Evolutionary conservation across 352 stramenopile species (phyloP).

Genomic region (Globisporangium polare): DNA sequence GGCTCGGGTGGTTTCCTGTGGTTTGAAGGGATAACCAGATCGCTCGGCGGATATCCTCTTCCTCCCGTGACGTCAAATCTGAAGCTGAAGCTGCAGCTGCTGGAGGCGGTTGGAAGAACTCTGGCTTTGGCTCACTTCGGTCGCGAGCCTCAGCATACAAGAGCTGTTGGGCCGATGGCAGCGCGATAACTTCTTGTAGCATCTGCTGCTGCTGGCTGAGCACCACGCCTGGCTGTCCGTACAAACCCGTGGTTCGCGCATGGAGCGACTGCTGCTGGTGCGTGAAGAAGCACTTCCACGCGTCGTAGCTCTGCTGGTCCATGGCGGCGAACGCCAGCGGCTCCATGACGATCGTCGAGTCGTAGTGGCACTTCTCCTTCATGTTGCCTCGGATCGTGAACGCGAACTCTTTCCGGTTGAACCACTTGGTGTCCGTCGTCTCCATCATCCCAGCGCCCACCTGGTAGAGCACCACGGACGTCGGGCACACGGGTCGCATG

Average conservation of each 20-base stretch:
- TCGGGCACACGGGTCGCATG: constrained; percentile 47
- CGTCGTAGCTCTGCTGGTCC: constrained; percentile 35
- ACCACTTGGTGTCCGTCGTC: constrained; percentile 56
- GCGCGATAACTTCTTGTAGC: not conserved
- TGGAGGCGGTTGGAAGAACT: not conserved
- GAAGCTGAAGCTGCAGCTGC: not conserved
- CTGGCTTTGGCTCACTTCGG: constrained; percentile 1
- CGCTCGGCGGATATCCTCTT: constrained; percentile 48
- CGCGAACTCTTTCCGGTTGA: constrained; percentile 61
- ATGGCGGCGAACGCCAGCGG: constrained; percentile 56
- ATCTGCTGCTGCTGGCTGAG: not conserved
- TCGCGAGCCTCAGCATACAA: not conserved
- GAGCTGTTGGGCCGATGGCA: not conserved
- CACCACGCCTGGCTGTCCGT: constrained; percentile 3
- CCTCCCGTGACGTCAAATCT: constrained; percentile 23
- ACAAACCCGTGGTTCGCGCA: constrained; percentile 1
- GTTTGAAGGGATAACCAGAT: constrained; percentile 55
- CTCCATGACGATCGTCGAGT: constrained; percentile 28
- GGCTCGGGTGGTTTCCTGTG: constrained; percentile 1
- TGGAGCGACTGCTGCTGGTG: constrained; percentile 39
- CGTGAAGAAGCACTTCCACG: constrained; percentile 59
- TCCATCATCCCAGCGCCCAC: constrained; percentile 40
- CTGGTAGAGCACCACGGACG: constrained; percentile 57
- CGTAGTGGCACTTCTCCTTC: constrained; percentile 31
- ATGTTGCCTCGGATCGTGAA: constrained; percentile 45